Base-by-base conservation (phyloP, 179 eudicot species). In the Spinacia oleracea region DNA sequence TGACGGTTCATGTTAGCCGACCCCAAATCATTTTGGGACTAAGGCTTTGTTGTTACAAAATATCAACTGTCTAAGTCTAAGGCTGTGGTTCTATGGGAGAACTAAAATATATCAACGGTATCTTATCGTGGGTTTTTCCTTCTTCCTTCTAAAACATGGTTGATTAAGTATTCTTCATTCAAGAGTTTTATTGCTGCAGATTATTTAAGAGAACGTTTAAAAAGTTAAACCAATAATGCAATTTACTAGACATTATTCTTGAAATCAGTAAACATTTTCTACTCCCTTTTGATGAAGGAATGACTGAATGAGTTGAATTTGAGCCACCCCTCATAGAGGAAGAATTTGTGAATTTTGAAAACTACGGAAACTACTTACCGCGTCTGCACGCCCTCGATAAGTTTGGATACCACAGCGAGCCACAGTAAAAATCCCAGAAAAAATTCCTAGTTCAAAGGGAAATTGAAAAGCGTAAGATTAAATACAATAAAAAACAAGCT, bases 321-420 rank as follows among this genome's bases (percentile, higher is more conserved):
- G 46, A 2, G 38, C 42, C 9, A 78, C 10, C 25, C 15, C 6
- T 70, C n/a, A 32, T 9, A 35, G 62, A 62, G 25, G 25, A 45
- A 51, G 6, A 43, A 74, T 66, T 42, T 27, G 1, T 48, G 53
- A 6, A 18, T 2, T 69, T 25, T n/a, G 42, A 77, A 77, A 73
- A 42, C 48, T 29, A 77, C 9, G 43, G 12, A 42, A 62, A 66
- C 72, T 50, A 86, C 97, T 87, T 74, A 93, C 98, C 98, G 92
- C 81, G 74, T 94, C 96, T 46, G 86, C 82, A 83, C 82, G 73
- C 63, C 87, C 83, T 66, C 97, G 93, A 83, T 89, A 90, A 73
- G 85, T 89, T 88, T 88, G 91, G 63, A 92, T 71, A 55, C 89
- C 94, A 85, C 98, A 91, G 53, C 91, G 84, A 73, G 93, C 83